Evolutionary conservation across 139 green algal species (phyloP), one percentile per base, ranked within the genome.

Genomic region (Chlamydomonas schloesseri): DNA sequence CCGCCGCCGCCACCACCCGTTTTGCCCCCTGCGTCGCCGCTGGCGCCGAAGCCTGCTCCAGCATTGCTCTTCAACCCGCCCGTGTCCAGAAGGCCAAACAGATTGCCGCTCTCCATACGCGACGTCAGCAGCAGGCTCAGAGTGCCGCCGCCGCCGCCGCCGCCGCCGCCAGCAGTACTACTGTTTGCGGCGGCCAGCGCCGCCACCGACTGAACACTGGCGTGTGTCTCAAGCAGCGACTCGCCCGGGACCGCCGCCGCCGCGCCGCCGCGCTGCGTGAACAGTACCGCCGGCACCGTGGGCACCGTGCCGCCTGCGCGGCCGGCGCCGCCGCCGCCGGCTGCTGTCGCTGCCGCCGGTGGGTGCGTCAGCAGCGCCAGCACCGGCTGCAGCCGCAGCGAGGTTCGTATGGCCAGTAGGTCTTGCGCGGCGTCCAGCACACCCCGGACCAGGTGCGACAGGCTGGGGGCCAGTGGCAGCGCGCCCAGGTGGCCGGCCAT

Each of bases 221-320:
- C 55, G n/a, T 81, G 53, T 31, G 53, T 70, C 26, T 81, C 73
- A 23, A 81, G 73, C 31, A 81, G n/a, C 9, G 47, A 31, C 15
- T 58, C 73, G 23, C 42, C 42, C 5, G 42, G 42, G 5, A 4
- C 5, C 42, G 42, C 42, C 5, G 42, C 42, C 42, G 42, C 42
- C 5, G 42, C 42, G 8, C 42, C 42, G 28, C 15, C 26, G 20
- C 71, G 71, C 42, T 78, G 71, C 46, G 71, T 78, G 42, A 78
- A 78, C 21, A 78, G 47, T 0, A 62, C 71, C 15, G 71, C 71
- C 42, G 42, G 42, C 42, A 50, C 42, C 6, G 42, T 50, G 42
- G 42, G 42, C 42, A 50, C 42, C n/a, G 11, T 24, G 60, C 24
- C 8, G 60, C 60, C 15, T 21, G 14, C 20, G 57, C 17, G 4